Evolutionary conservation across 257 asterid genomes (phyloP).

Genomic region (Solanum sitiens): DNA sequence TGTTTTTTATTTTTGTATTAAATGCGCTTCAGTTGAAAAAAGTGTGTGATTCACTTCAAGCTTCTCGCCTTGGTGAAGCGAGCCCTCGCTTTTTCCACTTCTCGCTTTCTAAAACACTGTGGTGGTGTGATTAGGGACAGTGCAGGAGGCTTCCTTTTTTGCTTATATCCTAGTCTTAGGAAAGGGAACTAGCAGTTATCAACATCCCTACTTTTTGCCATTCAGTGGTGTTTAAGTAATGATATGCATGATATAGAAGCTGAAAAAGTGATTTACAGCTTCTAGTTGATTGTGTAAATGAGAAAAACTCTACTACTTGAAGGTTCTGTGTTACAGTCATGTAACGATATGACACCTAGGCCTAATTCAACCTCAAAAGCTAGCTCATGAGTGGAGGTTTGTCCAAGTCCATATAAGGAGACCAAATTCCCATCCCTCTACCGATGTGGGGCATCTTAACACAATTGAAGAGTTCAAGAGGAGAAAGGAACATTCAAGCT

Average conservation of each 20-base stretch:
- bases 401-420: no score
- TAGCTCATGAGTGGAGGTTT: no score
- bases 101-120: not conserved
- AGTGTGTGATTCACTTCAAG: not conserved
- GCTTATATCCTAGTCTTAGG: not conserved
- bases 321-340: not conserved
- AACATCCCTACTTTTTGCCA: not conserved
- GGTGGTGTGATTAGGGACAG: not conserved
- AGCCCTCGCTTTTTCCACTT: not conserved
- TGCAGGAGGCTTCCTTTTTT: not conserved
- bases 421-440: no score
- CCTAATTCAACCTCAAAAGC: no score
- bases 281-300: not conserved
- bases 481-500: not conserved
- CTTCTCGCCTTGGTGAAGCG: not conserved
- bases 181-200: not conserved
- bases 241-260: not conserved
- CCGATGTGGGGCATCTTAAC: no score
- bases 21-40: not conserved
- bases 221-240: not conserved
- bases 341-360: no score
- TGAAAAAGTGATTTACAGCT: not conserved
- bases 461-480: not conserved
- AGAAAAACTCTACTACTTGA: not conserved
- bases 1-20: not conserved